Percentiles rank a stretch among this genome's conserved stretches.
These are phyloP conservation scores for Astrephomene gubernaculifera DNA, from an alignment of 139 green algal genomes.

Conservation along the genomic window DNA sequence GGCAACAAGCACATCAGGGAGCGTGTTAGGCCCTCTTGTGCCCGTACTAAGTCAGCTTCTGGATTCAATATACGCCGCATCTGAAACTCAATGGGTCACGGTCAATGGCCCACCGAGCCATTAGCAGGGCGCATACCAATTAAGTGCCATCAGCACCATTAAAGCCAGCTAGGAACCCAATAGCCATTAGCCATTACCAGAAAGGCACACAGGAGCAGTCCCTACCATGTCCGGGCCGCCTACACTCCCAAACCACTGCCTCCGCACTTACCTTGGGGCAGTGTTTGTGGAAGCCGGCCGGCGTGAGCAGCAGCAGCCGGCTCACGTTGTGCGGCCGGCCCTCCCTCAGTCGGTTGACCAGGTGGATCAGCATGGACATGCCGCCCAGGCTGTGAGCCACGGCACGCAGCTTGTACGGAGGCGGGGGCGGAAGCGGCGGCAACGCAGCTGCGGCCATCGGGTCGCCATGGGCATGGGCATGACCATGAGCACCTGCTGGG, in stretches of 20 bases:
- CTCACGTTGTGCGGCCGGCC: conserved; percentile 68
- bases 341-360: conserved; percentile 49
- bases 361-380: conserved; percentile 77
- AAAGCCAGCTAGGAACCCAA: too few species aligned
- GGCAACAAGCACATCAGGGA: too few species aligned
- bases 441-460: too few species aligned
- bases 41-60: not conserved
- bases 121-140: conserved; percentile 26
- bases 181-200: too few species aligned
- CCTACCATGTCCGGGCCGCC: too few species aligned
- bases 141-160: too few species aligned
- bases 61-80: conserved; percentile 6
- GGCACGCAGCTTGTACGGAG: conserved; percentile 75
- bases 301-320: conserved; percentile 83
- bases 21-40: too few species aligned
- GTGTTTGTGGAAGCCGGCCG: conserved; percentile 80
- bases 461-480: too few species aligned
- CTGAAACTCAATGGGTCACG: conserved; percentile 10
- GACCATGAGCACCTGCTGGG: too few species aligned
- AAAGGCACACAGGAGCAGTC: too few species aligned
- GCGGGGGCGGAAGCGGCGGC: not conserved
- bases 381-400: conserved; percentile 83
- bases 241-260: too few species aligned
- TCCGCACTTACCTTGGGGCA: conserved; percentile 50
- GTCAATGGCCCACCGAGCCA: conserved; percentile 15